These are phyloP conservation scores for Microsporum ferrugineum DNA, from an alignment of 2,329 filamentous ascomycete genomes.

Conservation along the genomic window DNA sequence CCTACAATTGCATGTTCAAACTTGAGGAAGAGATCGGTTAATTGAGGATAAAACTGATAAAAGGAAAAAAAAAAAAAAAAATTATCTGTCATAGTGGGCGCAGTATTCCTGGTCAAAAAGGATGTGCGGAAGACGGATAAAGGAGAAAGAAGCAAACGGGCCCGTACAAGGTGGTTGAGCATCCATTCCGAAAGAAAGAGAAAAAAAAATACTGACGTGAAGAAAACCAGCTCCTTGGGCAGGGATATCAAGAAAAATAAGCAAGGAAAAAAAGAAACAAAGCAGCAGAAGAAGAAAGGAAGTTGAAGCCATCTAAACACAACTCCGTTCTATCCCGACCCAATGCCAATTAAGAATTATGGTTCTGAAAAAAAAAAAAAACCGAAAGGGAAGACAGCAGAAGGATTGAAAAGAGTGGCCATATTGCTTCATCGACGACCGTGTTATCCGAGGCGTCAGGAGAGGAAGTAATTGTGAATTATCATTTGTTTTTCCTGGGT, in stretches of 20 bases:
- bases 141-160: neutral
- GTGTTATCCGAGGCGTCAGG: neutral
- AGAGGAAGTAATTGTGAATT: neutral
- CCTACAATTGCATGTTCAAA: neutral
- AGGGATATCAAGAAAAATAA: neutral
- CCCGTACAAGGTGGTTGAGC: neutral
- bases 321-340: neutral
- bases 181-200: neutral
- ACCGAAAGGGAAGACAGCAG: neutral
- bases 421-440: neutral
- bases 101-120: neutral
- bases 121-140: neutral
- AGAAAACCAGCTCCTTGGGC: neutral
- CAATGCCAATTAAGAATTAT: neutral
- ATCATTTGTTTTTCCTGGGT: neutral
- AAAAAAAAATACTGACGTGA: neutral
- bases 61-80: neutral
- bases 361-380: neutral
- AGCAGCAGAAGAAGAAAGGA: neutral
- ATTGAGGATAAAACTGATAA: neutral
- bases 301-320: neutral
- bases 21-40: neutral
- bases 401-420: neutral
- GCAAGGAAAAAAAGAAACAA: neutral
- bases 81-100: neutral